phyloP scores from a whole-genome alignment of 1,139 yeast genomes.

The Sugiyamaella grinbergsii region DNA sequence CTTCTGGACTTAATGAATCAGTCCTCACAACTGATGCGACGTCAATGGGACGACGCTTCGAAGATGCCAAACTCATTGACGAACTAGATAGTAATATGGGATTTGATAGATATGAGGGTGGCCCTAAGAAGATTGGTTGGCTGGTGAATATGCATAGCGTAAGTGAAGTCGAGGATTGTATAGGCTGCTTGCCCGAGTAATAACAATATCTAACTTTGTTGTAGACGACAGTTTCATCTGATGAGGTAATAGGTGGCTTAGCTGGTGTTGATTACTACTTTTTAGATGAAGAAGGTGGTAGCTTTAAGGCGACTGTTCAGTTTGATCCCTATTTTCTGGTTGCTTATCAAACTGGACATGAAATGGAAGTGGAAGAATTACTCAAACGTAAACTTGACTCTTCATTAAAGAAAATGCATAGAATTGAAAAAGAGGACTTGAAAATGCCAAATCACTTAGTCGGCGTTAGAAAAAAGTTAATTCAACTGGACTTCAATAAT shows the following conservation, averaged over 20 bases:
- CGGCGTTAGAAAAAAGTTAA: constrained; percentile 66
- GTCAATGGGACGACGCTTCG: constrained; percentile 32
- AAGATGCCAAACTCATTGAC: constrained; percentile 34
- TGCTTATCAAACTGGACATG: constrained; percentile 52
- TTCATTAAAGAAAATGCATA: constrained; percentile 56
- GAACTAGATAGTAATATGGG: constrained; percentile 75
- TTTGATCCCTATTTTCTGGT: constrained; percentile 88
- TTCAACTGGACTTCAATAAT: constrained; percentile 75
- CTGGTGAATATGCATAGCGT: constrained; percentile 67
- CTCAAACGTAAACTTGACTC: constrained; percentile 68
- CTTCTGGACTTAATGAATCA: constrained; percentile 15
- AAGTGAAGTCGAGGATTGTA: too few relatives aligned
- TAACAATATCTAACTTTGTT: background rate
- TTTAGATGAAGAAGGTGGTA: constrained; percentile 96
- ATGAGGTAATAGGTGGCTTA: constrained; percentile 59
- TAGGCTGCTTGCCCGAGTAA: too few relatives aligned
- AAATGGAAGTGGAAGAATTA: constrained; percentile 85
- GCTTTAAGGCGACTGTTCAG: constrained; percentile 80
- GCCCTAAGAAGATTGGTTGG: constrained; percentile 83
- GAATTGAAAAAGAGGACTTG: constrained; percentile 76
- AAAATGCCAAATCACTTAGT: constrained; percentile 79
- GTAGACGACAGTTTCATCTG: constrained; percentile 57
- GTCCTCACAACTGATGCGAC: constrained; percentile 39
- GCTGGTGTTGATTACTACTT: constrained; percentile 95
- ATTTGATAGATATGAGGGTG: constrained; percentile 72